Base-by-base conservation (phyloP, 108 stramenopile genomes). In the Fistulifera pelliculosa region DNA sequence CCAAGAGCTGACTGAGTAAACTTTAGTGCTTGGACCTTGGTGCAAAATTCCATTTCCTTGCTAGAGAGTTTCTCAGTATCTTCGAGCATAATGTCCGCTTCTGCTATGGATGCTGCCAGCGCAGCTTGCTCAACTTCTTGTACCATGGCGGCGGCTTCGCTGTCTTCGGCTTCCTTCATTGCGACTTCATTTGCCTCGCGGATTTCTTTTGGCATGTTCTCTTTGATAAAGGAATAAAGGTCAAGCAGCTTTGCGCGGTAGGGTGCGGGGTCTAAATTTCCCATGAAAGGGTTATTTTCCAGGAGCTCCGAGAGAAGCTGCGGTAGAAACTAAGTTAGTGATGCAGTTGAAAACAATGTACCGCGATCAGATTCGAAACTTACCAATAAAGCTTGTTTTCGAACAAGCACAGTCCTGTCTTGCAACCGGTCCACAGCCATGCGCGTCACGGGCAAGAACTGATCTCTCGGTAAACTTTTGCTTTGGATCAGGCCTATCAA, bases 251-350 rank as follows among this genome's bases (percentile, higher is more conserved):
- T 93, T 42, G 61, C 66, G 12, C 56, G 55, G 66, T 92, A 94
- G 24, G 83, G 80, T 42, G 58, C 68, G 0, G 93, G 91, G 62
- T 96, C 90, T 28, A 99, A 80, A 35, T 71, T 65, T 49, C 87
- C 90, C 74, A 79, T 77, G 78, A 74, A 99, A 0, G 96, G 98
- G 64, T 99, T 99, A 64, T 93, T 79, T 64, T 95, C 95, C 14
- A 99, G 67, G 16, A 92, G 60, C 10, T 54, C 52, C 6, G 80
- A 80, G 27, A 97, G 69, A 28, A 94, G 81, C 81, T 92, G 27
- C 21, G 38, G 13, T 52, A 17, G 25, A 41, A 54, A 26, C 25
- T 6, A 2, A 10, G 19, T 18, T 14, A 16, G 21, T 8, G 49
- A 27, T 51, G 16, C 23, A n/a, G 45, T 14, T 58, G n/a, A 47